Conservation (phyloP, 805 yeast species). For the Maudiozyma saulgeensis region DNA sequence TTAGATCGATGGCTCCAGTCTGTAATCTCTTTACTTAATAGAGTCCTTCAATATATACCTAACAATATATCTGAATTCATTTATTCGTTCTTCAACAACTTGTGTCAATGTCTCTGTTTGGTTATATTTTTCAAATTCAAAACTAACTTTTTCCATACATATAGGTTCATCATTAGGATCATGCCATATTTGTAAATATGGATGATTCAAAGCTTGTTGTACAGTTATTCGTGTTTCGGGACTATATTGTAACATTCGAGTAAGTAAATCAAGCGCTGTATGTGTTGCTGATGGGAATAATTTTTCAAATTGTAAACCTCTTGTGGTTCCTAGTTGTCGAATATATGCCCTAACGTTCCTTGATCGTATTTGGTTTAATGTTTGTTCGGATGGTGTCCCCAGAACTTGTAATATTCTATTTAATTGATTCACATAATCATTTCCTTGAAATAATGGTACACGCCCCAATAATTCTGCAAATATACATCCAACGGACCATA, state of each 20-base stretch:
- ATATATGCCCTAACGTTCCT: conserved; percentile 87
- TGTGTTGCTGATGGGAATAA: conserved; percentile 80
- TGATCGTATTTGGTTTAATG: conserved; percentile 62
- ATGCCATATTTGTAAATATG: conserved; percentile 81
- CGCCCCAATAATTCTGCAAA: conserved; percentile 91
- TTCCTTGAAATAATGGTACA: conserved; percentile 83
- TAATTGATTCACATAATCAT: conserved; percentile 90
- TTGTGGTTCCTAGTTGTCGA: conserved; percentile 70
- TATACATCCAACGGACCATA: conserved; percentile 97
- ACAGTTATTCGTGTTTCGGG: conserved; percentile 78
- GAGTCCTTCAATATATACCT: not conserved
- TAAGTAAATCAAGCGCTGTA: conserved; percentile 69
- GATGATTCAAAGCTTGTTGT: conserved; percentile 78
- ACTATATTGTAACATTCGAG: conserved; percentile 72
- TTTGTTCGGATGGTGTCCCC: conserved; percentile 79
- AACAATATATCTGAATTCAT: conserved; percentile 66
- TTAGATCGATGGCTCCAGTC: not conserved
- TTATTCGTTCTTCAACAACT: conserved; percentile 72
- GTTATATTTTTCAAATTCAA: conserved; percentile 77
- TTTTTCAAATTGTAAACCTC: conserved; percentile 54
- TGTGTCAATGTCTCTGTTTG: conserved; percentile 68
- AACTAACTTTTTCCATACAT: conserved; percentile 72
- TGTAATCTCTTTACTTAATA: not conserved
- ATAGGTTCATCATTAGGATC: conserved; percentile 86
- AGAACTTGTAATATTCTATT: conserved; percentile 74